Conservation (phyloP, 108 stramenopile genomes). For the Cyclostephanos tholiformis region DNA sequence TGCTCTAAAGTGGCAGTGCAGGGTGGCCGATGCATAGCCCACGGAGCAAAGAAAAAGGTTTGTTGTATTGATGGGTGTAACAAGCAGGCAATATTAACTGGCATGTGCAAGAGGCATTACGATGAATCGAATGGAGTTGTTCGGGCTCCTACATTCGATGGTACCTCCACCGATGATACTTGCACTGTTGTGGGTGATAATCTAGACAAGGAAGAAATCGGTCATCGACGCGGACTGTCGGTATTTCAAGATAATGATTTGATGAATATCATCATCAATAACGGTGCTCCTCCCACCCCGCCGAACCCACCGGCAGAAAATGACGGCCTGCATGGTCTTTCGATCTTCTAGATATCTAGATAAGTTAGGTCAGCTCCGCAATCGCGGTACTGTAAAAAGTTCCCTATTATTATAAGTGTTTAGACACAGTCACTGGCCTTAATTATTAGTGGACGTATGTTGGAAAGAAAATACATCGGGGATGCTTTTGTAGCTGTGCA, state of each 20-base stretch:
- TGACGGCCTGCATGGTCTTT: conserved; percentile 22
- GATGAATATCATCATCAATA: conserved; percentile 38
- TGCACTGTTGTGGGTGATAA: neutral
- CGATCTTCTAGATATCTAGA: neutral
- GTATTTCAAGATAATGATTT: conserved; percentile 30
- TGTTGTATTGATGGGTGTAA: conserved; percentile 68
- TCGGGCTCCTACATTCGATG: conserved; percentile 20
- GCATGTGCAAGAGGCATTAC: conserved; percentile 91
- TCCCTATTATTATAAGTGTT: too few species aligned
- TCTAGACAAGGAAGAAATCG: neutral
- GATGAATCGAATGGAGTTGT: conserved; percentile 51
- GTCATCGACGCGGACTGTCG: conserved; percentile 40
- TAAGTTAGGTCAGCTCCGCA: neutral
- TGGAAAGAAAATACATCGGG: too few species aligned
- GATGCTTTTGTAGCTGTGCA: too few species aligned
- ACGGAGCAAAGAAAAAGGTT: conserved; percentile 87
- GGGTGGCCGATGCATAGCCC: conserved; percentile 86
- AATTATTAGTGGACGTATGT: too few species aligned
- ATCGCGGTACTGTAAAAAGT: too few species aligned
- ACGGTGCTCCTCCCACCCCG: conserved; percentile 3
- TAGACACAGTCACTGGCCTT: too few species aligned
- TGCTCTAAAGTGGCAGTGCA: conserved; percentile 88
- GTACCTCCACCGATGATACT: neutral
- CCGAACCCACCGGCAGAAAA: conserved; percentile 4
- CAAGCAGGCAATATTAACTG: conserved; percentile 86